These are phyloP conservation scores for Eucalyptus viminalis DNA, from an alignment of 345 rosid genomes.

Conservation along the genomic window DNA sequence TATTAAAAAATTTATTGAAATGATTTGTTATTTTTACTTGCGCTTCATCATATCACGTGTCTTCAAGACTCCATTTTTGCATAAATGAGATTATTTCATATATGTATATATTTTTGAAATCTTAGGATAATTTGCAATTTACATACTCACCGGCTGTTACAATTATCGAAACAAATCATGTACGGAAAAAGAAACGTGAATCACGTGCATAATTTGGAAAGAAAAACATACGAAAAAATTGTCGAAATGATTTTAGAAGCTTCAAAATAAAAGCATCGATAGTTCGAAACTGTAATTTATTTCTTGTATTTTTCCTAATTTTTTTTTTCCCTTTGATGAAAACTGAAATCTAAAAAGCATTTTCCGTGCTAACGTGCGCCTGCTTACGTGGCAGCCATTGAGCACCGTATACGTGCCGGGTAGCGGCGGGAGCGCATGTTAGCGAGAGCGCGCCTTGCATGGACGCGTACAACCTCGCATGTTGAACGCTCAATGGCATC, in stretches of 20 bases:
- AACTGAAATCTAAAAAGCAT: neutral
- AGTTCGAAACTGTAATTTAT: neutral
- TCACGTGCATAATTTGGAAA: neutral
- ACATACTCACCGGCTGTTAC: accelerated
- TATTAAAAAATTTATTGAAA: neutral
- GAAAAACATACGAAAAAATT: too few species aligned
- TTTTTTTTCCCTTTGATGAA: neutral
- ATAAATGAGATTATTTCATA: too few species aligned
- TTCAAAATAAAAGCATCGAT: neutral
- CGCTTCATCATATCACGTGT: neutral
- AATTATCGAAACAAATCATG: accelerated
- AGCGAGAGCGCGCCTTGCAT: neutral
- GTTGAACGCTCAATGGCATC: neutral
- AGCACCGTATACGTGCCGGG: neutral
- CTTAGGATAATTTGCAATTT: neutral
- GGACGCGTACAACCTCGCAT: neutral
- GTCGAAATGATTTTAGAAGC: neutral
- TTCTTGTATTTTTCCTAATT: neutral
- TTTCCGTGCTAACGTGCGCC: neutral
- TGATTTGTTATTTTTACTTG: neutral
- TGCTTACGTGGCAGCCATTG: neutral
- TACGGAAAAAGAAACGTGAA: neutral
- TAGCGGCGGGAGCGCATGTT: neutral
- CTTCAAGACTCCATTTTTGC: neutral
- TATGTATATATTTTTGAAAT: neutral